Percentiles rank a stretch among this genome's conserved stretches.
Conservation (phyloP, 2,329 filamentous ascomycete species). For the Xylaria multiplex region DNA sequence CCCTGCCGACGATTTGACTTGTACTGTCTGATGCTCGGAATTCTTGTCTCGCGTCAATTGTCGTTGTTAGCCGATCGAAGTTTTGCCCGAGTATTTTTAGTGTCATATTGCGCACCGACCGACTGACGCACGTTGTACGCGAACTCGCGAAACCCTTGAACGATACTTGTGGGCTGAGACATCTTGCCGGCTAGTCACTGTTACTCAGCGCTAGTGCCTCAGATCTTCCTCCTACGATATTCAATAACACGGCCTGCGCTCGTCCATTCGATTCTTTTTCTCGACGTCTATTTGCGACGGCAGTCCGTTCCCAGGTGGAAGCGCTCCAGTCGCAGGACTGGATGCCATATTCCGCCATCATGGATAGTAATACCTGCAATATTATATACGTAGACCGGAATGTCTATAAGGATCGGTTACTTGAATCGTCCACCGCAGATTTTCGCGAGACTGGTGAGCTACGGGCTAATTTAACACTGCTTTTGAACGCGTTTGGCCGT, state of each 20-base stretch:
- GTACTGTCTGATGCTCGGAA: slow-evolving; percentile 40
- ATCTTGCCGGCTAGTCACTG: slow-evolving; percentile 34
- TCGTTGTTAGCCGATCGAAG: slow-evolving; percentile 43
- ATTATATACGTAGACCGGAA: slow-evolving; percentile 69
- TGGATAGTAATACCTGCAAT: slow-evolving; percentile 68
- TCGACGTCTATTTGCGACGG: slow-evolving; percentile 40
- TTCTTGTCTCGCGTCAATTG: slow-evolving; percentile 40
- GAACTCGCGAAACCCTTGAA: slow-evolving; percentile 32
- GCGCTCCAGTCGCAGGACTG: slow-evolving; percentile 70
- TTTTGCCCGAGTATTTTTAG: slow-evolving; percentile 40
- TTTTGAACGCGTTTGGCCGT: slow-evolving; percentile 65
- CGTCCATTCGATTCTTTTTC: neutral
- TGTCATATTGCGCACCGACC: slow-evolving; percentile 41
- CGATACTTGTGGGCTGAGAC: slow-evolving; percentile 39
- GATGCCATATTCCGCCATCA: slow-evolving; percentile 65
- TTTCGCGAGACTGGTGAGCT: slow-evolving; percentile 50
- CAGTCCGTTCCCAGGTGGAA: slow-evolving; percentile 54
- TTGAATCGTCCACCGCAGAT: slow-evolving; percentile 49
- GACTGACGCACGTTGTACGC: slow-evolving; percentile 42
- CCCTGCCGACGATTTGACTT: slow-evolving; percentile 36
- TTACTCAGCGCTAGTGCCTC: slow-evolving; percentile 36
- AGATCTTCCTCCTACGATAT: slow-evolving; percentile 18
- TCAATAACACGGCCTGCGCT: slow-evolving; percentile 9
- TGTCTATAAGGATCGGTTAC: slow-evolving; percentile 58
- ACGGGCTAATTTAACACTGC: slow-evolving; percentile 58